A percentile compares a stretch with the other conserved stretches of the same genome.
Conservation (phyloP, 306 rosid genomes). For the Sicyos baderoa region DNA sequence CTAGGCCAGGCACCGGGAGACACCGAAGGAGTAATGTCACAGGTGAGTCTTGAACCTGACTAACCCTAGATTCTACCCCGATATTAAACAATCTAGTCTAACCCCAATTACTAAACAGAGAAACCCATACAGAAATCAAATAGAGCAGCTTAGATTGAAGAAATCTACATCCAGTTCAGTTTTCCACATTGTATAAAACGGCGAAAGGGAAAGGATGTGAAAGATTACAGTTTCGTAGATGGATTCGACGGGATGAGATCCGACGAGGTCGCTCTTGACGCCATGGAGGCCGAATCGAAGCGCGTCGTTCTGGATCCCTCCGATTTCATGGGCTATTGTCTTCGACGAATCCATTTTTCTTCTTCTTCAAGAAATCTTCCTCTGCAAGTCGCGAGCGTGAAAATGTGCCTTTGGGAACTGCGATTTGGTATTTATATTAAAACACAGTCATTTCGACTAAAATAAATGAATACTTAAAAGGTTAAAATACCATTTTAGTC, state of each 20-base stretch:
- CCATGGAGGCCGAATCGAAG: slow-evolving; percentile 74
- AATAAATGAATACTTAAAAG: too few species aligned
- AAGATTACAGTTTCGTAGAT: slow-evolving; percentile 50
- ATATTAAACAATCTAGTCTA: neutral
- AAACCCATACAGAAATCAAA: neutral
- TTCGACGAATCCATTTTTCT: slow-evolving; percentile 50
- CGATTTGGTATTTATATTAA: too few species aligned
- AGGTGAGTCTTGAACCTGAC: too few species aligned
- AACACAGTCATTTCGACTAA: too few species aligned
- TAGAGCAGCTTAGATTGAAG: neutral
- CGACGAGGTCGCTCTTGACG: slow-evolving; percentile 62
- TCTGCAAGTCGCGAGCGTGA: neutral
- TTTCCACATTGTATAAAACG: neutral
- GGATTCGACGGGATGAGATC: slow-evolving; percentile 66
- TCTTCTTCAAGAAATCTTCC: slow-evolving; percentile 8
- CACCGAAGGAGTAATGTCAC: too few species aligned
- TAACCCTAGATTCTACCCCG: slow-evolving; percentile 12
- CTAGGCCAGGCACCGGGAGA: too few species aligned
- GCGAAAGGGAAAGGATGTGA: neutral
- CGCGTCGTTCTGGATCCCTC: slow-evolving; percentile 70
- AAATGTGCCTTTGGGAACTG: too few species aligned
- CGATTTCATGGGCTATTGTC: slow-evolving; percentile 77
- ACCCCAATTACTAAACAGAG: neutral
- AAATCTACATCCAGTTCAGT: neutral
- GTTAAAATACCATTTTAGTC: too few species aligned